Percentiles rank a stretch among this genome's conserved stretches.
phyloP scores from a whole-genome alignment of 1,284 basidiomycete genomes.

The Anthracocystis setariae region DNA sequence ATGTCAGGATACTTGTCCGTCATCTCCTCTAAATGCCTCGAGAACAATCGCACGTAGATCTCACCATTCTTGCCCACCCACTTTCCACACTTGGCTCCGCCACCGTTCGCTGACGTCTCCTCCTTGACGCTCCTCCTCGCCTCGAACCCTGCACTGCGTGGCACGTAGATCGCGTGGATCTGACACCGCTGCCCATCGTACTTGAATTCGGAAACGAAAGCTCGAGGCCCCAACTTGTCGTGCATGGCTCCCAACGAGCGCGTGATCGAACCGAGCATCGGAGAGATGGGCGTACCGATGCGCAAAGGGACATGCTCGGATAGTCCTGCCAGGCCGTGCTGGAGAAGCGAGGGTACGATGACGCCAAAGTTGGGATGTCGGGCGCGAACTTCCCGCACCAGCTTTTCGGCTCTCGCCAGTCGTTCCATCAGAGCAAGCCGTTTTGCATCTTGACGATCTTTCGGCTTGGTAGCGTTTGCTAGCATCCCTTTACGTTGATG shows the following conservation, averaged over 20 bases:
- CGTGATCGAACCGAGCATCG: conserved; percentile 73
- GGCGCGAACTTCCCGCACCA: conserved; percentile 79
- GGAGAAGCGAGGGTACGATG: conserved; percentile 75
- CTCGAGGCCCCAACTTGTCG: conserved; percentile 72
- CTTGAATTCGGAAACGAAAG: conserved; percentile 74
- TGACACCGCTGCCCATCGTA: conserved; percentile 89
- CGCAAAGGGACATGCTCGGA: conserved; percentile 75
- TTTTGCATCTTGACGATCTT: conserved; percentile 63
- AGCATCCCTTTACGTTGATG: conserved; percentile 55
- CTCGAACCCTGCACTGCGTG: conserved; percentile 32
- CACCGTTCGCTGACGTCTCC: conserved; percentile 9
- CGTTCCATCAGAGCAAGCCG: conserved; percentile 57
- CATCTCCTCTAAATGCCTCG: conserved; percentile 90
- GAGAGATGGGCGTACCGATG: conserved; percentile 73
- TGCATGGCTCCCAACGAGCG: conserved; percentile 86
- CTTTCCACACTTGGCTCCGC: conserved; percentile 42
- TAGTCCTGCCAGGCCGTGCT: conserved; percentile 58
- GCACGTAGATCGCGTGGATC: conserved; percentile 74
- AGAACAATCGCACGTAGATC: conserved; percentile 79
- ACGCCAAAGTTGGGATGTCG: conserved; percentile 88
- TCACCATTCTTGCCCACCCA: conserved; percentile 56
- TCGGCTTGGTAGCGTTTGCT: conserved; percentile 63
- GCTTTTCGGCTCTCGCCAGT: conserved; percentile 61
- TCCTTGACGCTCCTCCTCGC: conserved; percentile 37
- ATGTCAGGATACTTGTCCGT: conserved; percentile 90